Evolutionary conservation across 208 protist genomes (phyloP).

Genomic region (Herpetomonas muscarum): DNA sequence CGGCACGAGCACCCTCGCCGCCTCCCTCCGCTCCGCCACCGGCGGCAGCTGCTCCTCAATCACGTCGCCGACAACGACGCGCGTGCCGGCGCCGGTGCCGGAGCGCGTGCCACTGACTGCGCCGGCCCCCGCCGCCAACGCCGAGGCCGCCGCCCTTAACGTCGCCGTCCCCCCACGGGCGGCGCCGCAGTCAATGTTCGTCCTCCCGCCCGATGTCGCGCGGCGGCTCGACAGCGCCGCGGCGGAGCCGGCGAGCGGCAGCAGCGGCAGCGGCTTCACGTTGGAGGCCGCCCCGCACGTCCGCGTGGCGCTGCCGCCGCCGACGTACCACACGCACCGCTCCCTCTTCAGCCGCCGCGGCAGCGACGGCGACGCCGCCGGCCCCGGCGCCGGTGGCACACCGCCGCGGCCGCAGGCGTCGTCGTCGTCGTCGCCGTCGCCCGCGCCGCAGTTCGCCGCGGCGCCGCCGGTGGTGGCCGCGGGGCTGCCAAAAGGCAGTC

Average conservation of each 20-base stretch:
- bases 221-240: no score
- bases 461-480: background rate
- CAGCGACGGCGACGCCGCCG: background rate
- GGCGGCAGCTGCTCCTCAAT: no score
- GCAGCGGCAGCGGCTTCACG: background rate
- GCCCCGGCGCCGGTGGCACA: background rate
- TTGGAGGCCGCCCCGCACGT: background rate
- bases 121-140: background rate
- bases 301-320: conserved; percentile 14
- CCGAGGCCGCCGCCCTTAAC: background rate
- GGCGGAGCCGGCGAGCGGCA: no score
- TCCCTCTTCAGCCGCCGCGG: background rate
- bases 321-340: conserved; percentile 2
- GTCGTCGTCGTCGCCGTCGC: background rate
- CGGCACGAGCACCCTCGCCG: conserved; percentile 30
- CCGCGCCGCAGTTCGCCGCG: no score
- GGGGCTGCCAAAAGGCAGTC: no score
- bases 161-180: background rate
- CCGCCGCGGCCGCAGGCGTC: background rate
- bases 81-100: background rate
- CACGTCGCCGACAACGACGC: background rate
- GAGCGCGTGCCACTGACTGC: background rate
- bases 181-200: conserved; percentile 7
- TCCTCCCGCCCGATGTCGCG: no score
- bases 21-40: conserved; percentile 21